Percentiles rank a stretch among this genome's conserved stretches.
Evolutionary conservation across 495 filamentous ascomycete genomes (phyloP).

Genomic region (Stereocaulon alpinum): DNA sequence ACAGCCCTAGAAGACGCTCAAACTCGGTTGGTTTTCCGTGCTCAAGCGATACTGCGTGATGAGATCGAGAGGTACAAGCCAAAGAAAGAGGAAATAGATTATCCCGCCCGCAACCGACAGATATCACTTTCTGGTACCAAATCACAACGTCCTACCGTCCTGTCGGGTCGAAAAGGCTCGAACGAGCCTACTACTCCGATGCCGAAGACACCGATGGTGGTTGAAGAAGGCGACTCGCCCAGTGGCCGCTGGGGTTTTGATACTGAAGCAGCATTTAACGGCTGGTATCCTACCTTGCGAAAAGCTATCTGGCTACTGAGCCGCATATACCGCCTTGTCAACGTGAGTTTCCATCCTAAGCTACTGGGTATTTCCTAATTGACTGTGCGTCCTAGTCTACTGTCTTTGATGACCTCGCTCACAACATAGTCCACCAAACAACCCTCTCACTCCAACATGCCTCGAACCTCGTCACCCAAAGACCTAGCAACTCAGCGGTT

Average conservation of each 20-base stretch:
- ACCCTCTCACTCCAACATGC: slow-evolving; percentile 52
- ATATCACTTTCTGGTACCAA: slow-evolving; percentile 40
- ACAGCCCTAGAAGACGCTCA: slow-evolving; percentile 64
- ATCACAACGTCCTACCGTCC: slow-evolving; percentile 28
- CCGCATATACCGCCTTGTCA: slow-evolving; percentile 73
- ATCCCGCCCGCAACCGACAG: slow-evolving; percentile 42
- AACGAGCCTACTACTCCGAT: slow-evolving; percentile 36
- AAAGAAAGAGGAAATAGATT: slow-evolving; percentile 58
- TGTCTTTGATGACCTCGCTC: slow-evolving; percentile 68
- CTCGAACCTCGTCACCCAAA: slow-evolving; percentile 41
- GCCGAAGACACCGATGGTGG: slow-evolving; percentile 42
- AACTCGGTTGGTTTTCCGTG: slow-evolving; percentile 61
- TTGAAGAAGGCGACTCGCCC: slow-evolving; percentile 37
- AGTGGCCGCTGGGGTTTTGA: slow-evolving; percentile 46
- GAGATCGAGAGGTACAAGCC: slow-evolving; percentile 63
- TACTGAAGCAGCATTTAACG: slow-evolving; percentile 37
- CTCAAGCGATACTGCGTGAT: slow-evolving; percentile 54
- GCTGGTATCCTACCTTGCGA: slow-evolving; percentile 59
- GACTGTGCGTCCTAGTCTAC: slow-evolving; percentile 40
- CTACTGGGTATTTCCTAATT: slow-evolving; percentile 14
- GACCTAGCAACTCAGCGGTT: slow-evolving; percentile 38
- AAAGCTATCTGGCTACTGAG: slow-evolving; percentile 75
- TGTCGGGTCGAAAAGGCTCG: slow-evolving; percentile 37
- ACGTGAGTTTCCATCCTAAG: slow-evolving; percentile 44
- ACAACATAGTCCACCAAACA: slow-evolving; percentile 67